phyloP scores from a whole-genome alignment of 352 stramenopile genomes.

The Pseudoperonospora humuli region DNA sequence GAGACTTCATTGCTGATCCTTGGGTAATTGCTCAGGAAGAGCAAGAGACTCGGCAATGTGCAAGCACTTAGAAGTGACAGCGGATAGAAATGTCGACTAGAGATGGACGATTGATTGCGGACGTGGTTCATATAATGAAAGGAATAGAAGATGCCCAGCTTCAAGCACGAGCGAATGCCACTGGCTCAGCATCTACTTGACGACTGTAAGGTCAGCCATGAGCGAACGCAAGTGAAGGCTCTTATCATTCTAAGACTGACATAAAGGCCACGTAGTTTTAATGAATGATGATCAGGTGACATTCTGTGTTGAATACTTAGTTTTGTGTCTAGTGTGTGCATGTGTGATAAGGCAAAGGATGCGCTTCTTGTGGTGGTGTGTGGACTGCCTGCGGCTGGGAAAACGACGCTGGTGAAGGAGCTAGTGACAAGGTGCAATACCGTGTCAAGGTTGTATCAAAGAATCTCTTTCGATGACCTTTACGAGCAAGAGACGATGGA shows the following conservation, averaged over 20 bases:
- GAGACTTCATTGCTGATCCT: too few relatives aligned
- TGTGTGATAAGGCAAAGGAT: constrained; percentile 10
- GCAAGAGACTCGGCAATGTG: constrained; percentile 12
- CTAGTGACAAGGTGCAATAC: constrained; percentile 8
- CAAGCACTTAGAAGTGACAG: constrained; percentile 13
- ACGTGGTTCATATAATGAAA: neutral
- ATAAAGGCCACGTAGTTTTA: constrained; percentile 8
- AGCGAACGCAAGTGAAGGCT: constrained; percentile 8
- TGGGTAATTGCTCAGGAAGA: too few relatives aligned
- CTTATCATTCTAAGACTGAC: neutral
- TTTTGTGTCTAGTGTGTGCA: constrained; percentile 9
- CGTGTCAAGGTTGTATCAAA: constrained; percentile 14
- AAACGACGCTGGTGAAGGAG: constrained; percentile 47
- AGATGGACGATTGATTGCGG: neutral
- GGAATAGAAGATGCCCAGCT: too few relatives aligned
- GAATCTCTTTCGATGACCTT: constrained; percentile 57
- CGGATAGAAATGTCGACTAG: neutral
- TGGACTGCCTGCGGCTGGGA: constrained; percentile 58
- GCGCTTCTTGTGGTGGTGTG: constrained; percentile 45
- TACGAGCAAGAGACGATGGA: constrained; percentile 17
- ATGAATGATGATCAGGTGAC: neutral
- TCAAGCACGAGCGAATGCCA: constrained; percentile 10
- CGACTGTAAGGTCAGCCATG: constrained; percentile 19
- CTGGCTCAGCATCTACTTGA: constrained; percentile 34
- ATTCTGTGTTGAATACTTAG: neutral